Evolutionary conservation across 1,139 yeast genomes (phyloP).

Genomic region (Hemisphaericaspora xylofermentans): DNA sequence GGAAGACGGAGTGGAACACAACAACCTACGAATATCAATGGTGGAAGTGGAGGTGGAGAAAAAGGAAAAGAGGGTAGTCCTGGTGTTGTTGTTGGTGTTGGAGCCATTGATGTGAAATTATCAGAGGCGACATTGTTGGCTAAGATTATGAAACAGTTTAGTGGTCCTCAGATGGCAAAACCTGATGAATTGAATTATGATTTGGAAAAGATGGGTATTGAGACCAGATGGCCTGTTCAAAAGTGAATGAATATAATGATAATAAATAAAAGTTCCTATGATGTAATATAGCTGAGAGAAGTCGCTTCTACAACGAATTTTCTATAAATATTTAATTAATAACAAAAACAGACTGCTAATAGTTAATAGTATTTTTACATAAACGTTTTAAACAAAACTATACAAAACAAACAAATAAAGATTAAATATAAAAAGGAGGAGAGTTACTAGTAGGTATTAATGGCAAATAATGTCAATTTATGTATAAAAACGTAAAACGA

Average conservation of each 20-base stretch:
- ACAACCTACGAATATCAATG: conserved; percentile 7
- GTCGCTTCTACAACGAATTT: too few relatives aligned
- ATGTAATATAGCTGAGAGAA: neutral
- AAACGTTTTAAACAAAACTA: neutral
- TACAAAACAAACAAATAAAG: neutral
- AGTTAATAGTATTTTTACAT: conserved; percentile 1
- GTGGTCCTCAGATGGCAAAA: conserved; percentile 40
- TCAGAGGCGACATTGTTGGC: conserved; percentile 43
- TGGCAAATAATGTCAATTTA: neutral
- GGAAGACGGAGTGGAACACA: conserved; percentile 27
- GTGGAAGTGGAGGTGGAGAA: conserved; percentile 12
- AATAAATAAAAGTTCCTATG: too few relatives aligned
- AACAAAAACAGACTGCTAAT: neutral
- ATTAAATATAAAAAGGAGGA: neutral
- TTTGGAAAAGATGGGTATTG: conserved; percentile 37
- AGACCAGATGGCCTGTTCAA: conserved; percentile 35
- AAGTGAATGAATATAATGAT: conserved; percentile 3
- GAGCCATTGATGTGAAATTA: conserved; percentile 25
- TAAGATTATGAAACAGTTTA: conserved; percentile 45
- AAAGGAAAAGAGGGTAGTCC: conserved; percentile 7
- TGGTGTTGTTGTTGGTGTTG: conserved; percentile 13
- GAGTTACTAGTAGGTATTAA: neutral
- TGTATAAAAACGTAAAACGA: too few relatives aligned
- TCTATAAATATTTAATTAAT: too few relatives aligned
- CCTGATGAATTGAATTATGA: conserved; percentile 37